These are phyloP conservation scores for Danielia reshetovae DNA, from an alignment of 805 yeast species.

Conservation along the genomic window DNA sequence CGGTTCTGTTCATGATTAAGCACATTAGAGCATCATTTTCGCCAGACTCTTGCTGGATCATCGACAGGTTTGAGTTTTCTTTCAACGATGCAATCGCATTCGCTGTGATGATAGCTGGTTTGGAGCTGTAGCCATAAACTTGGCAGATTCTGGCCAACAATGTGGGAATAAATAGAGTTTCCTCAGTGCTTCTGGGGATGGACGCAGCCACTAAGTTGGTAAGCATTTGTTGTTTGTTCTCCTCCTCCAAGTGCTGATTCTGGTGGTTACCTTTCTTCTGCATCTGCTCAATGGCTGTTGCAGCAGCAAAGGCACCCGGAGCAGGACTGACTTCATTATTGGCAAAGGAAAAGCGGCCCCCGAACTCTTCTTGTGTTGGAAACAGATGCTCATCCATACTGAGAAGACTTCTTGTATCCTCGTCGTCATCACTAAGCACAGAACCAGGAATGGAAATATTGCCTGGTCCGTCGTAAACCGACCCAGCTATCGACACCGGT, in stretches of 20 bases:
- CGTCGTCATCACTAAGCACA: slow-evolving; percentile 42
- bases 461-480: slow-evolving; percentile 38
- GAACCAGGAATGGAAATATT: slow-evolving; percentile 31
- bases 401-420: slow-evolving; percentile 27
- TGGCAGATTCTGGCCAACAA: slow-evolving; percentile 65
- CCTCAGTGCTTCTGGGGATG: slow-evolving; percentile 74
- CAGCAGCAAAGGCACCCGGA: slow-evolving; percentile 19
- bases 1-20: slow-evolving; percentile 26
- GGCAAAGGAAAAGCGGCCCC: slow-evolving; percentile 2
- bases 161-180: slow-evolving; percentile 70
- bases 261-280: slow-evolving; percentile 22
- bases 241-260: slow-evolving; percentile 17
- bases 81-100: slow-evolving; percentile 67
- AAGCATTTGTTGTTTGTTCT: slow-evolving; percentile 32
- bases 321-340: slow-evolving; percentile 58
- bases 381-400: slow-evolving; percentile 32
- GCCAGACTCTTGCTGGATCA: slow-evolving; percentile 5
- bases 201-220: slow-evolving; percentile 59
- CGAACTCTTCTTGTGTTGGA: neutral
- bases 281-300: slow-evolving; percentile 50
- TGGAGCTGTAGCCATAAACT: slow-evolving; percentile 66
- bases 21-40: slow-evolving; percentile 11
- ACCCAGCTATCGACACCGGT: slow-evolving; percentile 65
- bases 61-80: slow-evolving; percentile 29
- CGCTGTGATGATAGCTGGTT: slow-evolving; percentile 67